Base-by-base conservation (phyloP, 805 yeast species). In the Teunomyces panamensis region DNA sequence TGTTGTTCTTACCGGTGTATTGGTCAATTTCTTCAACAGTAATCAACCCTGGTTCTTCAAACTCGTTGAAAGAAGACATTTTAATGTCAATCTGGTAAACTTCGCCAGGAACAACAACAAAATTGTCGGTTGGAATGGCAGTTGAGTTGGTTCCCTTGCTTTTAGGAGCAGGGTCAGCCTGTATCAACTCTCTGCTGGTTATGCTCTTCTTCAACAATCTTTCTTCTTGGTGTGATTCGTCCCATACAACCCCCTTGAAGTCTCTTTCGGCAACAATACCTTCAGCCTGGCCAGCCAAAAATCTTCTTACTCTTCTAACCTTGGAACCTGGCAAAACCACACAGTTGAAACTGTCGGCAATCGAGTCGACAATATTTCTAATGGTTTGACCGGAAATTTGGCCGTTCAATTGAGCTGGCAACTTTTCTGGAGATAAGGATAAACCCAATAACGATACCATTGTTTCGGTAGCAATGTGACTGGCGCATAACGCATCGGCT, bases 201-300 rank as follows among this genome's bases (percentile, higher is more conserved):
- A 29, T 41, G 32, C 43, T 60, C 58, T 69, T 74, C 49, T 64
- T 65, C 48, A 85, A 69, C 49, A 87, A 71, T 20, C 64, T 61
- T 33, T 74, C 73, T 69, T 87, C 96, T 69, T 87, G 94, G 65
- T 87, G 87, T 33, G 84, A 75, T 69, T 87, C 96, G 46, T 85
- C 78, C 95, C 95, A 87, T 26, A 79, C 86, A 46, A 91, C 95
- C 62, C 96, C 97, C 68, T 92, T 91, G 70, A 87, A 88, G 55
- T 89, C 96, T 62, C 84, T 80, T 72, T 92, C 99, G 33, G 91
- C 92, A 54, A 90, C 94, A 47, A 90, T 74, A 63, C 90, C 94
- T 62, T 89, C 96, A 49, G 91, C 85, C 74, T 94, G 99, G 46
- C 99, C 99, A 34, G 96, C 96, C 62, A 94, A 80, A 60, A 92